Evolutionary conservation across 768 basidiomycete genomes (phyloP).

Genomic region (Tricholoma sp.): DNA sequence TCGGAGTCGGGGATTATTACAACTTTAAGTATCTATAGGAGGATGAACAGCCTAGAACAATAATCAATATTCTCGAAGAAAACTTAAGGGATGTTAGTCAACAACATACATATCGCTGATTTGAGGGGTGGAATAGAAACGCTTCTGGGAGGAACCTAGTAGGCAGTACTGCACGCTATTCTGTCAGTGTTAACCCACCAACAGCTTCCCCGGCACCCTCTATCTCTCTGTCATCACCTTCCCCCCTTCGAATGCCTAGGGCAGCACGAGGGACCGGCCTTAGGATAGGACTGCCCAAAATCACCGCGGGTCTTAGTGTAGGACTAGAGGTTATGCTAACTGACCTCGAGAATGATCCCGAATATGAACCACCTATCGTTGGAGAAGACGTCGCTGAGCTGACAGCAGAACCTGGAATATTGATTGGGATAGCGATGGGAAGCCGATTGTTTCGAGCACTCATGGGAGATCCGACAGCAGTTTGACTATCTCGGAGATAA

Average conservation of each 20-base stretch:
- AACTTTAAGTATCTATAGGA: neutral
- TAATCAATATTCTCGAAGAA: neutral
- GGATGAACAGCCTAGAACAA: neutral
- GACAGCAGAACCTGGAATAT: constrained; percentile 49
- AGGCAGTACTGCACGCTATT: neutral
- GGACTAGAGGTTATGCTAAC: constrained; percentile 67
- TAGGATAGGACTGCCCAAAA: constrained; percentile 72
- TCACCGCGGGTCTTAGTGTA: constrained; percentile 64
- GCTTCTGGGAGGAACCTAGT: neutral
- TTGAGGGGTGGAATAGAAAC: neutral
- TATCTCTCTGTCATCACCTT: constrained; percentile 69
- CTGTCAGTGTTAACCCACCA: constrained; percentile 48
- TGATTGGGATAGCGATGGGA: constrained; percentile 65
- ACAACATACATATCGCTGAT: neutral
- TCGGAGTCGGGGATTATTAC: too few relatives aligned
- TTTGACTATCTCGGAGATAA: constrained; percentile 57
- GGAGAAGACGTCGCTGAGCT: constrained; percentile 74
- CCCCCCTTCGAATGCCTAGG: constrained; percentile 40
- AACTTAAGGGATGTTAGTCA: neutral
- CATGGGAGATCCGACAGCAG: constrained; percentile 45
- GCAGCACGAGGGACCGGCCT: constrained; percentile 55
- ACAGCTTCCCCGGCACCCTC: constrained; percentile 81
- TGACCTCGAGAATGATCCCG: constrained; percentile 43
- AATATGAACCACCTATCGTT: constrained; percentile 49
- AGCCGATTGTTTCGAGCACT: constrained; percentile 41